These are phyloP conservation scores for Ophiorrhiza pumila DNA, from an alignment of 257 asterid genomes.

Conservation along the genomic window DNA sequence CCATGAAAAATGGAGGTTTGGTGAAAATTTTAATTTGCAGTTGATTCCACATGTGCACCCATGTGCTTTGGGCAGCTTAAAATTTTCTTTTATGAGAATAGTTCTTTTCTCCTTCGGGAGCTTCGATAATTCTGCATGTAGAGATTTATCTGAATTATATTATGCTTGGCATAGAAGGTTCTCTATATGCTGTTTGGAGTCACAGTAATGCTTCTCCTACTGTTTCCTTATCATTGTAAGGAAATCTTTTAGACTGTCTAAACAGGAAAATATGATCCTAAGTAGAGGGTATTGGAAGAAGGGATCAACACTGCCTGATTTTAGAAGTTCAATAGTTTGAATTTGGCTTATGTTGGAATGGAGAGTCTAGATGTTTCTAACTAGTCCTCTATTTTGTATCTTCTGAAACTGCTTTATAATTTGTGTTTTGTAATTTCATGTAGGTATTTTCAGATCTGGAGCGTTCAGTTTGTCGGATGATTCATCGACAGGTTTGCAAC, in stretches of 20 bases:
- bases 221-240: background rate
- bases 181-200: background rate
- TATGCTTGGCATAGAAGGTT: background rate
- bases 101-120: background rate
- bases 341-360: background rate
- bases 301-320: background rate
- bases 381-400: slow-evolving; percentile 4
- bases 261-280: background rate
- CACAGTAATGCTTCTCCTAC: background rate
- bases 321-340: background rate
- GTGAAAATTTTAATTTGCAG: no score
- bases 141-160: background rate
- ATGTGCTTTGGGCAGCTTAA: background rate
- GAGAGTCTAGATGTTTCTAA: background rate
- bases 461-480: slow-evolving; percentile 98
- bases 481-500: slow-evolving; percentile 82
- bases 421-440: slow-evolving; percentile 19
- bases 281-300: background rate
- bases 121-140: background rate
- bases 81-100: background rate
- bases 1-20: no score
- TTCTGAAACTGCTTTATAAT: slow-evolving; percentile 5
- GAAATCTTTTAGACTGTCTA: background rate
- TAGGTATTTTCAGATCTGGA: slow-evolving; percentile 99
- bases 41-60: background rate